Conservation (phyloP, 495 filamentous ascomycete species). For the Halenospora varia region DNA sequence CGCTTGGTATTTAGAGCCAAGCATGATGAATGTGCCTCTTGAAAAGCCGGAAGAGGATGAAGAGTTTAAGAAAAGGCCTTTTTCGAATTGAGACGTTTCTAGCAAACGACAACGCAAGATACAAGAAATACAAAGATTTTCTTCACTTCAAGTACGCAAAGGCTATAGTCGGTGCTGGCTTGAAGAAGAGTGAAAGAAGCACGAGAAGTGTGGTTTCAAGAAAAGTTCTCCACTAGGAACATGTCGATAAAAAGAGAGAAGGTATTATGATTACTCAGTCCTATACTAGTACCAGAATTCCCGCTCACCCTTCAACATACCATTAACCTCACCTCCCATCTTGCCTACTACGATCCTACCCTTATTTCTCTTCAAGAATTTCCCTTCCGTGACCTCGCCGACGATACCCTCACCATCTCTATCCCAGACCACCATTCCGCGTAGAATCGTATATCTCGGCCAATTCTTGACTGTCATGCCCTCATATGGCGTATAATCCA, state of each 20-base stretch:
- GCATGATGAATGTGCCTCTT: slow-evolving; percentile 38
- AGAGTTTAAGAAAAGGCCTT: slow-evolving; percentile 37
- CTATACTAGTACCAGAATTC: no score
- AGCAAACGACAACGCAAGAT: no score
- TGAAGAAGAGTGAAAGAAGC: no score
- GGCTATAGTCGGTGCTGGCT: no score
- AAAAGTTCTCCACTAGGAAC: no score
- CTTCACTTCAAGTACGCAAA: no score
- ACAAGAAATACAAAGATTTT: no score
- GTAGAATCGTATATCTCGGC: slow-evolving; percentile 31
- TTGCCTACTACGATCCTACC: slow-evolving; percentile 20
- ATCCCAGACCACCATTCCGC: slow-evolving; percentile 32
- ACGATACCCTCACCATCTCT: slow-evolving; percentile 26
- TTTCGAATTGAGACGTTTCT: slow-evolving; percentile 46
- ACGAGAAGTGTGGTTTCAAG: no score
- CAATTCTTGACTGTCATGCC: slow-evolving; percentile 31
- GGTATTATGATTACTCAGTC: no score
- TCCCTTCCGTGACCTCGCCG: slow-evolving; percentile 23
- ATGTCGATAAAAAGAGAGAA: no score
- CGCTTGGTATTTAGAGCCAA: slow-evolving; percentile 45
- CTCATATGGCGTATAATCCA: slow-evolving; percentile 35
- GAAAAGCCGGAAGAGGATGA: slow-evolving; percentile 40
- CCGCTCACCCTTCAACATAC: slow-evolving; percentile 15
- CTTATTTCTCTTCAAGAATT: slow-evolving; percentile 26
- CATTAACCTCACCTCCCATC: slow-evolving; percentile 10